Evolutionary conservation across 2,329 filamentous ascomycete genomes (phyloP).

Genomic region (Colletotrichum shisoi): DNA sequence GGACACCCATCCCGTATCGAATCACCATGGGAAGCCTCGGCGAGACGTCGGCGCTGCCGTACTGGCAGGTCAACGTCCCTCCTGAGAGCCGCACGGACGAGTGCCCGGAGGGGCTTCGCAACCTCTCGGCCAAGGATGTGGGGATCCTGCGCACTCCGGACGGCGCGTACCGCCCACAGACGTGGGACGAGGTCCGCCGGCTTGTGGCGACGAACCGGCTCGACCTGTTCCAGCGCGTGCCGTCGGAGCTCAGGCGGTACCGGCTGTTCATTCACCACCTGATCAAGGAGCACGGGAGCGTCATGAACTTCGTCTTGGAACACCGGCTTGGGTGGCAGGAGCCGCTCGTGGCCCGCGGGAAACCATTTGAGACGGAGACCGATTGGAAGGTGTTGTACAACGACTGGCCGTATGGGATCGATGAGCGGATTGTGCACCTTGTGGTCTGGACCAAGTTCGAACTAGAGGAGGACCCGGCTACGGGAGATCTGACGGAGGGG

Average conservation of each 20-base stretch:
- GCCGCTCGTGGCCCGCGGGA: constrained; percentile 42
- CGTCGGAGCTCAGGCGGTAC: constrained; percentile 81
- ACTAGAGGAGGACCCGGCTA: constrained; percentile 71
- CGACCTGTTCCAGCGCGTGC: constrained; percentile 77
- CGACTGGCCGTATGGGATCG: constrained; percentile 93
- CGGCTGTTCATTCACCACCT: constrained; percentile 72
- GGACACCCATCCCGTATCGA: neutral
- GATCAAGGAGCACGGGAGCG: constrained; percentile 72
- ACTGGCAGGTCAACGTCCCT: constrained; percentile 85
- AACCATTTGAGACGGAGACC: constrained; percentile 55
- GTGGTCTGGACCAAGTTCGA: constrained; percentile 94
- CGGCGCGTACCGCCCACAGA: constrained; percentile 65
- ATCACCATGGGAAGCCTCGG: constrained; percentile 30
- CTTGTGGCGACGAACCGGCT: constrained; percentile 73
- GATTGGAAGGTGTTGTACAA: constrained; percentile 83
- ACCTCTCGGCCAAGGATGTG: constrained; percentile 72
- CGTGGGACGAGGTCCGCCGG: constrained; percentile 74
- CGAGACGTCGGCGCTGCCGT: constrained; percentile 56
- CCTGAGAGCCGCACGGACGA: constrained; percentile 64
- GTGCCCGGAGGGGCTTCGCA: constrained; percentile 75
- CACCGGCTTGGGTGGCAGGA: constrained; percentile 73
- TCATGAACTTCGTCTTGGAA: constrained; percentile 77
- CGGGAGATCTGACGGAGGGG: constrained; percentile 71
- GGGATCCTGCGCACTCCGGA: constrained; percentile 76
- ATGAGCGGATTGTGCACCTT: constrained; percentile 78